phyloP scores from a whole-genome alignment of 2,329 filamentous ascomycete species.

The Magnaporthiopsis poae region DNA sequence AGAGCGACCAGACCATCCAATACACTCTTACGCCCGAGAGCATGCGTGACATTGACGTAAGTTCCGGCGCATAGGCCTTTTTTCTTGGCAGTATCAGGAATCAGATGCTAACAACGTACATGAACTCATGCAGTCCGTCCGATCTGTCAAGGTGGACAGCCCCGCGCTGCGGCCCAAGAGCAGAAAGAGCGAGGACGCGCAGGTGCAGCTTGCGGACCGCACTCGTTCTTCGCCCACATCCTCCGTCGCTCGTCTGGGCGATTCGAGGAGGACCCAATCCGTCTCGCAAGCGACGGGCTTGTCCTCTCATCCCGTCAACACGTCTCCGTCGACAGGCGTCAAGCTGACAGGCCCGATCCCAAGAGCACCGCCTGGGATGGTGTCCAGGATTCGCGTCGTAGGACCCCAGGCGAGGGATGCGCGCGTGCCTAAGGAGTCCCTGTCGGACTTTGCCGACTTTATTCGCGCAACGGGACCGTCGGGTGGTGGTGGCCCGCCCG shows the following conservation, averaged over 20 bases:
- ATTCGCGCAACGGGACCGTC: constrained; percentile 73
- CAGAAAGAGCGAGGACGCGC: constrained; percentile 38
- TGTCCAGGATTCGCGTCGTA: constrained; percentile 22
- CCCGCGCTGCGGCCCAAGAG: constrained; percentile 31
- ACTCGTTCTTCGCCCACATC: constrained; percentile 37
- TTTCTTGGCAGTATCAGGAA: not conserved
- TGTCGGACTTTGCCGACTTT: constrained; percentile 78
- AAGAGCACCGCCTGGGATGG: constrained; percentile 23
- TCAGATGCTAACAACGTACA: not conserved
- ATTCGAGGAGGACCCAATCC: constrained; percentile 25
- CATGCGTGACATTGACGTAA: constrained; percentile 65
- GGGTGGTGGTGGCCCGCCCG: constrained; percentile 28
- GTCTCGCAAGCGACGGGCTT: constrained; percentile 27
- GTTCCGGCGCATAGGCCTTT: constrained; percentile 21
- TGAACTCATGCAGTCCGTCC: constrained; percentile 24
- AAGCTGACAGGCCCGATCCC: constrained; percentile 21
- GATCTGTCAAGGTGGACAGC: constrained; percentile 30
- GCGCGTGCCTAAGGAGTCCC: constrained; percentile 58
- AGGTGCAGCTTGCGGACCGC: constrained; percentile 24
- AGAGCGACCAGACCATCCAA: constrained; percentile 72
- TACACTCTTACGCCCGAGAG: constrained; percentile 72
- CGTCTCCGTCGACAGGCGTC: constrained; percentile 15
- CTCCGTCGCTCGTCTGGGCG: constrained; percentile 26
- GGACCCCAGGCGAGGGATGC: constrained; percentile 57
- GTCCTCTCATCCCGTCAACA: constrained; percentile 25